These are phyloP conservation scores for Plasmopara halstedii DNA, from an alignment of 352 stramenopile genomes.

Conservation along the genomic window DNA sequence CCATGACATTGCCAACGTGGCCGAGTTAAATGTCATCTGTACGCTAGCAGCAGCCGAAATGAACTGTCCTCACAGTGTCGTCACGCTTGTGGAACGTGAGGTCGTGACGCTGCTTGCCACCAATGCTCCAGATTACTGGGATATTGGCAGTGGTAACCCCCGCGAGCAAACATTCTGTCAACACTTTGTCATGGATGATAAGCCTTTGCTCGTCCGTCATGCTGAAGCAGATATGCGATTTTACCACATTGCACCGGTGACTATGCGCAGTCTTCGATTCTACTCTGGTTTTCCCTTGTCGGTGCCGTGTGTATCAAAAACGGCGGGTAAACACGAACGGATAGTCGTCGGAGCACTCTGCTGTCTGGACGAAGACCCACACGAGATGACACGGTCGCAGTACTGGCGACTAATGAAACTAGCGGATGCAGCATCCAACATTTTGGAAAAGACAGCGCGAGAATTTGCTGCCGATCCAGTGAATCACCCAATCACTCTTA, in stretches of 20 bases:
- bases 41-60: conserved; percentile 25
- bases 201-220: conserved; percentile 26
- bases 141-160: conserved; percentile 20
- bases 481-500: not conserved
- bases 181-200: conserved; percentile 36
- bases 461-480: conserved; percentile 4
- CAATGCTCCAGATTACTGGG: conserved; percentile 20
- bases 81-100: conserved; percentile 26
- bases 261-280: conserved; percentile 17
- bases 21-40: conserved; percentile 29
- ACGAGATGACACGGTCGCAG: conserved; percentile 25
- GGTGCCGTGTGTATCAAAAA: conserved; percentile 1
- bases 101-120: conserved; percentile 23
- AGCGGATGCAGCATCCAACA: conserved; percentile 18
- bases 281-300: conserved; percentile 32
- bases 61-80: conserved; percentile 15
- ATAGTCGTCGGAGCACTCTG: conserved; percentile 27
- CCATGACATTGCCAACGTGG: conserved; percentile 12
- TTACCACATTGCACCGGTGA: conserved; percentile 23
- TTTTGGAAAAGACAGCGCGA: conserved; percentile 17
- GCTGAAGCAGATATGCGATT: conserved; percentile 34
- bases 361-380: conserved; percentile 22
- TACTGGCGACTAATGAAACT: conserved; percentile 32
- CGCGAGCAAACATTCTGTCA: conserved; percentile 35
- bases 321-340: conserved; percentile 1